A percentile compares a stretch with the other conserved stretches of the same genome.
phyloP scores from a whole-genome alignment of 495 filamentous ascomycete species.

The Aspergillus wentii region DNA sequence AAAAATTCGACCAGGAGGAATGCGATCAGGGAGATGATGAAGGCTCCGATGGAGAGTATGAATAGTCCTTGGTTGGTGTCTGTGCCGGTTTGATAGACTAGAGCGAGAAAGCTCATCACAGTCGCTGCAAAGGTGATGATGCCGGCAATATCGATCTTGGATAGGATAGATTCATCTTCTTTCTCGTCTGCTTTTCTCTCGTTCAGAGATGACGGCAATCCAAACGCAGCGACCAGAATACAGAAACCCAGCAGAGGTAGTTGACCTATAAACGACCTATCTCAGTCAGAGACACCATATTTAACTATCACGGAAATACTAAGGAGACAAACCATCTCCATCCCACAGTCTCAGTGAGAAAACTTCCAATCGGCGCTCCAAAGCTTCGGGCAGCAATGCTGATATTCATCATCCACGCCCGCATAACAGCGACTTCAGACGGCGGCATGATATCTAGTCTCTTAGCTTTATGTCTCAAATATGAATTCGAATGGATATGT shows the following conservation, averaged over 20 bases:
- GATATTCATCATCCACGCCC: not conserved
- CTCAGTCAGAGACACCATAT: not conserved
- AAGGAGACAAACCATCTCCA: slow-evolving; percentile 4
- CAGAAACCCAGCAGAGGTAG: too few relatives aligned
- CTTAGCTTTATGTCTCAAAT: not conserved
- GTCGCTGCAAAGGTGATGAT: too few relatives aligned
- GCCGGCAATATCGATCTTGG: too few relatives aligned
- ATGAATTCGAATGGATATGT: too few relatives aligned
- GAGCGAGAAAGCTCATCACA: too few relatives aligned
- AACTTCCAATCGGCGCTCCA: slow-evolving; percentile 1
- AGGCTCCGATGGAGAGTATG: too few relatives aligned
- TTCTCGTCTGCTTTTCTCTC: too few relatives aligned
- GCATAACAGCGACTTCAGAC: slow-evolving; percentile 1
- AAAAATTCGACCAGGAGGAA: slow-evolving; percentile 1
- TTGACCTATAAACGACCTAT: slow-evolving; percentile 3
- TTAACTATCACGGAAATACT: not conserved
- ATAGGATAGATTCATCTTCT: too few relatives aligned
- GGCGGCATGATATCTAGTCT: slow-evolving; percentile 3
- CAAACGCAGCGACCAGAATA: too few relatives aligned
- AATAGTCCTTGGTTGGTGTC: too few relatives aligned
- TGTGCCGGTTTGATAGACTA: too few relatives aligned
- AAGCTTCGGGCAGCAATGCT: slow-evolving; percentile 1
- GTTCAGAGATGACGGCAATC: too few relatives aligned
- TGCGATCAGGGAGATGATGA: not conserved
- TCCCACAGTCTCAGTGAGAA: not conserved